These are phyloP conservation scores for Xerocomellus dryophilus DNA, from an alignment of 768 basidiomycete species.

Conservation along the genomic window DNA sequence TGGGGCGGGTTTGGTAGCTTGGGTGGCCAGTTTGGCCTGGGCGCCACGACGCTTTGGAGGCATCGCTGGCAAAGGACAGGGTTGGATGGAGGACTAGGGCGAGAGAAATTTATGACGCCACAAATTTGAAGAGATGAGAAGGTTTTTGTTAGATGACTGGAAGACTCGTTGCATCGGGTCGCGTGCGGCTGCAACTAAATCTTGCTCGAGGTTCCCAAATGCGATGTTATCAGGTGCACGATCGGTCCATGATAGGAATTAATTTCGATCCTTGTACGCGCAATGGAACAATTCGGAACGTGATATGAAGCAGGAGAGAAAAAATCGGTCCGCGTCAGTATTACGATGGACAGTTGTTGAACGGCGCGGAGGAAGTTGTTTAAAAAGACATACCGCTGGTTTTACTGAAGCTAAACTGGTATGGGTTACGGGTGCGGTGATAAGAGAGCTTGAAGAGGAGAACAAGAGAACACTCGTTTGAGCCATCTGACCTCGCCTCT, in stretches of 20 bases:
- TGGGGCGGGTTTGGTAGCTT: slow-evolving; percentile 15
- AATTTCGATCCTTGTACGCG: slow-evolving; percentile 15
- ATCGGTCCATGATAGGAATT: slow-evolving; percentile 35
- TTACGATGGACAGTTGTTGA: background rate
- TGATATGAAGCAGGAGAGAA: background rate
- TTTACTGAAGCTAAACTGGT: background rate
- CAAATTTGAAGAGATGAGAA: slow-evolving; percentile 16
- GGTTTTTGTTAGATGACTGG: background rate
- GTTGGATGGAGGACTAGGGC: background rate
- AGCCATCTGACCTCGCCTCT: slow-evolving; percentile 17
- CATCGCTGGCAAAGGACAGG: slow-evolving; percentile 8
- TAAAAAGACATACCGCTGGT: slow-evolving; percentile 4
- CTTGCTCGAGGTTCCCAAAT: slow-evolving; percentile 19
- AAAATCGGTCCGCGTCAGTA: slow-evolving; percentile 1
- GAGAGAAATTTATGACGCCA: slow-evolving; percentile 16
- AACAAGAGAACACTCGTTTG: background rate
- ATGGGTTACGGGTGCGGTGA: slow-evolving; percentile 10
- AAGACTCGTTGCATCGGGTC: slow-evolving; percentile 28
- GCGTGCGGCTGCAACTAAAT: slow-evolving; percentile 13
- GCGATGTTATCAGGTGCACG: slow-evolving; percentile 29
- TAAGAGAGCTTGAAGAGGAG: background rate
- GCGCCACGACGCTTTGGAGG: slow-evolving; percentile 31
- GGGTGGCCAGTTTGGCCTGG: slow-evolving; percentile 15
- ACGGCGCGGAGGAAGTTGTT: background rate
- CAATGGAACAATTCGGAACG: slow-evolving; percentile 24